These are phyloP conservation scores for Monosporozyma siamensis DNA, from an alignment of 805 yeast genomes.

Conservation along the genomic window DNA sequence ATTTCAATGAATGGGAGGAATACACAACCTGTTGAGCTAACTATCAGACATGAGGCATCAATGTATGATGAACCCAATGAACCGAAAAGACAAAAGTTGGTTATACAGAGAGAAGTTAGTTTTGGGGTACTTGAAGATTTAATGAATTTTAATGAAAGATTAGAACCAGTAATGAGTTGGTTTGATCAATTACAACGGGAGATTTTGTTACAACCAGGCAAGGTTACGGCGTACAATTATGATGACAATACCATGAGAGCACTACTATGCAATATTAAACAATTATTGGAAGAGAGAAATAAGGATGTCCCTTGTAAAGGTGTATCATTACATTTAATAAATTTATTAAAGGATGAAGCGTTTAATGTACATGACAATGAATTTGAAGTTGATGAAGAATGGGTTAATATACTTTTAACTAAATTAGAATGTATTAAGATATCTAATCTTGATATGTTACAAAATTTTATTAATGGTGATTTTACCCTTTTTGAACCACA, in stretches of 20 bases:
- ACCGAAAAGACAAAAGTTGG: background rate
- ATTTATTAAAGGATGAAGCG: constrained; percentile 11
- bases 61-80: constrained; percentile 21
- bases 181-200: constrained; percentile 8
- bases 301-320: constrained; percentile 7
- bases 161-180: constrained; percentile 12
- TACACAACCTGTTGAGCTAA: background rate
- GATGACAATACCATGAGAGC: constrained; percentile 13
- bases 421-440: constrained; percentile 10
- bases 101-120: too few relatives aligned
- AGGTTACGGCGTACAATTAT: constrained; percentile 10
- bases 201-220: background rate
- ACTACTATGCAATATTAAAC: constrained; percentile 14
- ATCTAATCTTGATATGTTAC: constrained; percentile 14
- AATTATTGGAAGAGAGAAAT: constrained; percentile 8
- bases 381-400: constrained; percentile 13
- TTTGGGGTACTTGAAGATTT: too few relatives aligned
- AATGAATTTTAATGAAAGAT: constrained; percentile 4
- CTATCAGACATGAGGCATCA: constrained; percentile 11
- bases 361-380: background rate
- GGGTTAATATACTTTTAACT: constrained; percentile 13
- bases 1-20: background rate
- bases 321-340: constrained; percentile 10
- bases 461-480: constrained; percentile 8
- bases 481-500: constrained; percentile 9